Percentiles rank a stretch among this genome's conserved stretches.
Conservation (phyloP, 148 eudicot species). For the Beta vulgaris region DNA sequence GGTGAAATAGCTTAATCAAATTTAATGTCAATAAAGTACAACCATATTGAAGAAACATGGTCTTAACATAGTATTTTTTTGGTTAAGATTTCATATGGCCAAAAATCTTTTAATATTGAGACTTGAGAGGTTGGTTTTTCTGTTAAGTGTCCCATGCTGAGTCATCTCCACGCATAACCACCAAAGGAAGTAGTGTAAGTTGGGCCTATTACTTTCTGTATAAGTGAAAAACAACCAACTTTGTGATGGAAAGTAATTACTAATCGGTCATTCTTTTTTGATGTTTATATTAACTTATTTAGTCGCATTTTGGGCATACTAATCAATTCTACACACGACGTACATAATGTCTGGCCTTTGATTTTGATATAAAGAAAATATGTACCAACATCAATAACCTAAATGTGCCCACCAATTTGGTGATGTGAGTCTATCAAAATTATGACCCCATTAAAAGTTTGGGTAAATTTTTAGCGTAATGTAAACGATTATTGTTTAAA, state of each 20-base stretch:
- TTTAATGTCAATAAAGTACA: not conserved
- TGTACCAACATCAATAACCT: slow-evolving; percentile 24
- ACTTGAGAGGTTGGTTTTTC: slow-evolving; percentile 6
- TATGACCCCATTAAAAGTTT: not conserved
- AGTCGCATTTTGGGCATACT: not conserved
- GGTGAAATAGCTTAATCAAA: slow-evolving; percentile 9
- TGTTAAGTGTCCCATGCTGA: slow-evolving; percentile 39
- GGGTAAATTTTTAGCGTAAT: not conserved
- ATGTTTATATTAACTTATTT: slow-evolving; percentile 1
- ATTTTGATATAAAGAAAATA: not conserved
- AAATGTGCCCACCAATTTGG: slow-evolving; percentile 30
- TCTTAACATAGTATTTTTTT: not conserved
- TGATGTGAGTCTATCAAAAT: slow-evolving; percentile 18
- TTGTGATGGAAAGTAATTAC: slow-evolving; percentile 13
- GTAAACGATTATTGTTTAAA: not conserved
- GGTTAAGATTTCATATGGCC: slow-evolving; percentile 7
- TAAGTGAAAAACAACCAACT: slow-evolving; percentile 21
- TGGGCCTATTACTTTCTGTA: slow-evolving; percentile 26
- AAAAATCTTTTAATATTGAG: not conserved
- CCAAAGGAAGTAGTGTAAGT: slow-evolving; percentile 6
- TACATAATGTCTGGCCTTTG: slow-evolving; percentile 4
- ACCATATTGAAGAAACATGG: not conserved
- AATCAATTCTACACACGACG: not conserved
- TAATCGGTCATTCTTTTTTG: not conserved
- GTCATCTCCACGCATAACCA: slow-evolving; percentile 41